A percentile compares a stretch with the other conserved stretches of the same genome.
Evolutionary conservation across 164 flowering plant species (phyloP).

Genomic region (Litsea cubeba): DNA sequence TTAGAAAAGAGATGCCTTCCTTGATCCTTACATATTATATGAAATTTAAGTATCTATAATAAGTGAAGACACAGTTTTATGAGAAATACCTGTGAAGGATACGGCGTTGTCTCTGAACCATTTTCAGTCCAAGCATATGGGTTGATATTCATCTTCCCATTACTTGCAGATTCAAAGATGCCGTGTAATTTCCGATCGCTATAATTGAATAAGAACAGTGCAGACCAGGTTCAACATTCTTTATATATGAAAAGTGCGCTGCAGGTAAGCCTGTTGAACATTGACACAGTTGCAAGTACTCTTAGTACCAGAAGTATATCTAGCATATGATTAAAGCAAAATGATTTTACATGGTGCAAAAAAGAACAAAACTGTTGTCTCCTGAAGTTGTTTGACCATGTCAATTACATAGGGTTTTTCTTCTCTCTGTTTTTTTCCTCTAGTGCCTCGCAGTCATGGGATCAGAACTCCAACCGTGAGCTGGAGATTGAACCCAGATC

Average conservation of each 20-base stretch:
- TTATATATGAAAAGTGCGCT: constrained; percentile 51
- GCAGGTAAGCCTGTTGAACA: constrained; percentile 58
- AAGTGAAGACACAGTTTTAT: not conserved
- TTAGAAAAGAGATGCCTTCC: constrained; percentile 1
- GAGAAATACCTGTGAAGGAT: constrained; percentile 60
- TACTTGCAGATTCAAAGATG: constrained; percentile 73
- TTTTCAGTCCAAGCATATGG: constrained; percentile 72
- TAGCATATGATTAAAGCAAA: not conserved
- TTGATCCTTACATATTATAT: not conserved
- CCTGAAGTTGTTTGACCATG: no score
- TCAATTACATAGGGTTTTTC: no score
- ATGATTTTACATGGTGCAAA: no score
- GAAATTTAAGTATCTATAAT: not conserved
- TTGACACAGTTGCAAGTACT: not conserved
- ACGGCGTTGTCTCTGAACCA: constrained; percentile 55
- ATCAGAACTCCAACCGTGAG: no score
- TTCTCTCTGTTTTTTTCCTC: no score
- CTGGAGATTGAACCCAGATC: no score
- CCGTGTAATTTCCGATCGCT: constrained; percentile 70
- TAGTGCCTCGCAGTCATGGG: no score
- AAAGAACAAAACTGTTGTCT: not conserved
- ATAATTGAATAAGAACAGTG: constrained; percentile 85
- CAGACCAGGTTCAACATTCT: constrained; percentile 70
- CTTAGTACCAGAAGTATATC: no score
- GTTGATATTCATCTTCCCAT: constrained; percentile 58